phyloP scores from a whole-genome alignment of 495 filamentous ascomycete genomes.

The Tuber borchii region DNA sequence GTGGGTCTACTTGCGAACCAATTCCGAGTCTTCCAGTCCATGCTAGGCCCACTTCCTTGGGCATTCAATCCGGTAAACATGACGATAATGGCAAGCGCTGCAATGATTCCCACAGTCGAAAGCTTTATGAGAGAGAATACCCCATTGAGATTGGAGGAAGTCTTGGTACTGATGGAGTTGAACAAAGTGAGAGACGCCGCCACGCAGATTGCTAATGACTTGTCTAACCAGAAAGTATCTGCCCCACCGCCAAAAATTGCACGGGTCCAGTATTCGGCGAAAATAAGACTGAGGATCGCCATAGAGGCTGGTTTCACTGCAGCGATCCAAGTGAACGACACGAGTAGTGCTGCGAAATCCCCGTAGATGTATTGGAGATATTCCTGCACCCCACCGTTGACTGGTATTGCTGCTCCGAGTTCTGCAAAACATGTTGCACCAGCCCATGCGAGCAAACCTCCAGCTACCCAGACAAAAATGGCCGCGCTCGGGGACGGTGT shows the following conservation, averaged over 20 bases:
- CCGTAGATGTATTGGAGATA: slow-evolving; percentile 54
- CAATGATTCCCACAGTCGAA: not conserved
- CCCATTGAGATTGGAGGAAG: slow-evolving; percentile 51
- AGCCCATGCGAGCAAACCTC: slow-evolving; percentile 53
- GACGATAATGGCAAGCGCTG: not conserved
- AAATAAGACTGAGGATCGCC: slow-evolving; percentile 55
- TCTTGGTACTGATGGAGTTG: slow-evolving; percentile 54
- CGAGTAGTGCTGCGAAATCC: slow-evolving; percentile 51
- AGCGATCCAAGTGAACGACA: slow-evolving; percentile 55
- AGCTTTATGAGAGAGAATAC: slow-evolving; percentile 54
- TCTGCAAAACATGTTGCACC: slow-evolving; percentile 53
- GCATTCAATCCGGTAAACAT: slow-evolving; percentile 28
- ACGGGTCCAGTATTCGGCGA: slow-evolving; percentile 47
- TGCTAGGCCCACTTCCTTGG: slow-evolving; percentile 44
- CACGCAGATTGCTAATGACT: slow-evolving; percentile 39
- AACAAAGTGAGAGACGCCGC: slow-evolving; percentile 47
- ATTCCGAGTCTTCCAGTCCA: slow-evolving; percentile 50
- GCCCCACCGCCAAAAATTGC: not conserved
- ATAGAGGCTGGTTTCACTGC: slow-evolving; percentile 54
- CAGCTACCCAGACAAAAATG: slow-evolving; percentile 51
- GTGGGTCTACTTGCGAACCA: slow-evolving; percentile 51
- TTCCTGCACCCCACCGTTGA: slow-evolving; percentile 51
- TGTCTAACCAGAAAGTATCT: slow-evolving; percentile 42
- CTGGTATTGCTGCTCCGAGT: slow-evolving; percentile 52
- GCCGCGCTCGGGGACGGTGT: slow-evolving; percentile 52